phyloP scores from a whole-genome alignment of 164 flowering plant species.

The Liriodendron chinense region DNA sequence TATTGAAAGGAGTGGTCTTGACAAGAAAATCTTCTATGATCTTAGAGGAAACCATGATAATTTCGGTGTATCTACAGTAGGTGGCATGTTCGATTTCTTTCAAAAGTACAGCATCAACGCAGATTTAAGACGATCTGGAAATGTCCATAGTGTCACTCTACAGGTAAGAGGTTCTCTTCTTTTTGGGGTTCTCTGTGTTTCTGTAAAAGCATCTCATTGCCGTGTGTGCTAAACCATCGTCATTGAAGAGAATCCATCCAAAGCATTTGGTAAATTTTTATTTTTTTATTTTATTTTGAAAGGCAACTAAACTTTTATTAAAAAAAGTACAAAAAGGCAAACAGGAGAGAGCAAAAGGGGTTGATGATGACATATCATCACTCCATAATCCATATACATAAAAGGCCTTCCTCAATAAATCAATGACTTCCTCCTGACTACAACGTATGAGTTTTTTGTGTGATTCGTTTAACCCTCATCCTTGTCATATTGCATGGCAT shows the following conservation, averaged over 20 bases:
- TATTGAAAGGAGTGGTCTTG: conserved; percentile 66
- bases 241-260: not conserved
- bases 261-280: no score
- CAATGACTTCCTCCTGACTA: no score
- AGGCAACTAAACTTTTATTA: no score
- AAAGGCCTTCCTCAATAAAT: no score
- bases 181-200: not conserved
- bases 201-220: not conserved
- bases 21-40: conserved; percentile 73
- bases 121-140: conserved; percentile 48
- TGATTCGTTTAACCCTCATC: not conserved
- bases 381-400: not conserved
- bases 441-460: not conserved
- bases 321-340: not conserved
- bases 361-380: not conserved
- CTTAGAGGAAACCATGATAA: conserved; percentile 97
- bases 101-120: conserved; percentile 76
- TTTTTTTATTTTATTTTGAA: no score
- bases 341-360: not conserved
- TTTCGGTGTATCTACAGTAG: conserved; percentile 75
- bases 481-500: not conserved
- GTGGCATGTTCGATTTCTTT: conserved; percentile 71
- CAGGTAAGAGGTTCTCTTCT: conserved; percentile 41
- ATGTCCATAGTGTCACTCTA: conserved; percentile 72
- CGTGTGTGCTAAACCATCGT: not conserved